Base-by-base conservation (phyloP, 768 basidiomycete genomes). In the Mycena rebaudengoi region DNA sequence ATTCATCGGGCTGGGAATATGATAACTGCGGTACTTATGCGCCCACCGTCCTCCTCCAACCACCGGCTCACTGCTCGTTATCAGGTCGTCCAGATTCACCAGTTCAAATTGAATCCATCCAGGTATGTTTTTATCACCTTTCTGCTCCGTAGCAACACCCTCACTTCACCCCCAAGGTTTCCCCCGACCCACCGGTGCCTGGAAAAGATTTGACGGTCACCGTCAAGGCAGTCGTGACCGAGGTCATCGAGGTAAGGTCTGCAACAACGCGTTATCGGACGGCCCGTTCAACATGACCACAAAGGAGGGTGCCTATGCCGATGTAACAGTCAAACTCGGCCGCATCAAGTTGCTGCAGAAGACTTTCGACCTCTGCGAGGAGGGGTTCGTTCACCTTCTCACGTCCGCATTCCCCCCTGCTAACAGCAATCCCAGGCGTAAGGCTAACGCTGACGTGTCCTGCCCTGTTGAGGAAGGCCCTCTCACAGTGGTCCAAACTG, bases 321-420 rank as follows among this genome's bases (percentile, higher is more conserved):
- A 96, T 68, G 95, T 99, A 5, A 78, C 79, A 1, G 97, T 99
- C 58, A 99, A 98, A 76, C 83, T 99, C n/a, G 98, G 98, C 25
- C 79, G 94, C 28, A 86, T 99, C 73, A 98, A 94, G 80, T 74
- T 99, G n/a, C 79, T 99, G 30, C 76, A 82, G 44, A 98, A 94
- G 80, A 72, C 68, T 18, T 97, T 98, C 68, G 94, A 98, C 67
- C 78, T 98, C 30, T 99, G 97, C 74, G 84, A 96, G 62, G 96
- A 98, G 78, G 95, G 96, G n/a, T n/a, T n/a, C n/a, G n/a, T n/a
- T n/a, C n/a, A n/a, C n/a, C n/a, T n/a, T n/a, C n/a, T n/a, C n/a
- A n/a, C n/a, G n/a, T n/a, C n/a, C n/a, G n/a, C n/a, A n/a, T n/a
- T n/a, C n/a, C n/a, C n/a, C n/a, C n/a, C n/a, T n/a, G n/a, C n/a